phyloP scores from a whole-genome alignment of 805 yeast species.

The Yamadazyma kitorensis region DNA sequence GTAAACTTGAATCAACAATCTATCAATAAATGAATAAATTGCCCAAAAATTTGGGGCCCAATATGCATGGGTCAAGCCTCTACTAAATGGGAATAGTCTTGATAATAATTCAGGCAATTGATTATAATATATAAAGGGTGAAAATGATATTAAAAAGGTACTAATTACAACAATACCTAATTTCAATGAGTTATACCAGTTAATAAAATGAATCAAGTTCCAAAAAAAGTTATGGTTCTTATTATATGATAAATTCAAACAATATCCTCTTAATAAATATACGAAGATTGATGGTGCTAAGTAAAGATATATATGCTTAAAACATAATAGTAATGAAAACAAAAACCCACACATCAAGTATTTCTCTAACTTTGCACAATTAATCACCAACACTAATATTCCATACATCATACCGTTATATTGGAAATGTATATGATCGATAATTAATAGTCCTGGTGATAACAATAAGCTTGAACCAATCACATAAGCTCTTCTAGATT shows the following conservation, averaged over 20 bases:
- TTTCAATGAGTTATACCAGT: constrained; percentile 58
- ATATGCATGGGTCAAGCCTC: constrained; percentile 96
- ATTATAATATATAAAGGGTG: constrained; percentile 65
- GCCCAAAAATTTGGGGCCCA: constrained; percentile 99
- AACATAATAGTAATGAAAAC: constrained; percentile 79
- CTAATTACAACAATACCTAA: constrained; percentile 61
- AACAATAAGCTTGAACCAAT: constrained; percentile 78
- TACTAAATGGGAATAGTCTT: constrained; percentile 86
- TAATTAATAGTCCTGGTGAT: constrained; percentile 85
- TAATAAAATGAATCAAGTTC: constrained; percentile 36
- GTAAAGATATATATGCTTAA: constrained; percentile 90
- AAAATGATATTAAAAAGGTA: constrained; percentile 68
- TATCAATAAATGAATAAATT: constrained; percentile 77
- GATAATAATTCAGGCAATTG: constrained; percentile 62
- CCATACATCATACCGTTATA: constrained; percentile 95
- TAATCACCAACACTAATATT: constrained; percentile 67
- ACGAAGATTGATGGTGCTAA: constrained; percentile 93
- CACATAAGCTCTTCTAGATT: constrained; percentile 57
- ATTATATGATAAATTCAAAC: constrained; percentile 46
- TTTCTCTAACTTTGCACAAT: constrained; percentile 59
- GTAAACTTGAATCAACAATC: constrained; percentile 54
- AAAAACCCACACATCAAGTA: constrained; percentile 61
- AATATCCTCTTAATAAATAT: constrained; percentile 69
- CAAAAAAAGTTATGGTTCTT: constrained; percentile 18
- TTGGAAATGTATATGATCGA: constrained; percentile 96